Evolutionary conservation across 139 green algal species (phyloP).

Genomic region (Trebouxia sp.): DNA sequence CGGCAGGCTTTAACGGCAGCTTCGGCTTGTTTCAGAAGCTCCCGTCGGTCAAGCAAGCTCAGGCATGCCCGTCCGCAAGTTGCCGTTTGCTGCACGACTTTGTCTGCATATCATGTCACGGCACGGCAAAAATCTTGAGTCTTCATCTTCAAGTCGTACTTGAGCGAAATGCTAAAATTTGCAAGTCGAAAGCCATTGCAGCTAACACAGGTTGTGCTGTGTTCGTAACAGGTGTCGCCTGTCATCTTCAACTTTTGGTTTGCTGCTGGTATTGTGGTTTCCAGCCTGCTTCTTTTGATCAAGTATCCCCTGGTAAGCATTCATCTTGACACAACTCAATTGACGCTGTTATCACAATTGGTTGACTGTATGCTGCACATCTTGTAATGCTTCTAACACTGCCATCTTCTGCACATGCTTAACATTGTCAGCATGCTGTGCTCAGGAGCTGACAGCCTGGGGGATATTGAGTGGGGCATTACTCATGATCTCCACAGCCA

Average conservation of each 20-base stretch:
- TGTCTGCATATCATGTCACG: background rate
- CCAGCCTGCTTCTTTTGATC: background rate
- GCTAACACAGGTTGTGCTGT: background rate
- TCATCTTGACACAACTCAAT: background rate
- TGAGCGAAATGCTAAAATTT: too few relatives aligned
- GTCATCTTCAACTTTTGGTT: constrained; percentile 28
- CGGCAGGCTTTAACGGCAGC: background rate
- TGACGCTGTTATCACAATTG: background rate
- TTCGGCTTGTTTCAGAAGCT: constrained; percentile 23
- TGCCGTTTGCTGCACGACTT: background rate
- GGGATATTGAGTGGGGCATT: background rate
- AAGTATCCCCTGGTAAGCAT: constrained; percentile 8
- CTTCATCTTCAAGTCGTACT: too few relatives aligned
- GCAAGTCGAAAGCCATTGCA: background rate
- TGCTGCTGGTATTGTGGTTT: background rate
- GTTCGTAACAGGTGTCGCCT: background rate
- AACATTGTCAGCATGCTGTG: too few relatives aligned
- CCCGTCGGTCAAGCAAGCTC: background rate
- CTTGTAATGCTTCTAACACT: background rate
- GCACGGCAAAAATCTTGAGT: background rate
- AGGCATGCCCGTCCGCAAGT: background rate
- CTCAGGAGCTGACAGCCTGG: constrained; percentile 10
- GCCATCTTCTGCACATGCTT: background rate
- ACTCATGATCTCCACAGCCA: constrained; percentile 11
- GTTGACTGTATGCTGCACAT: background rate